Conservation (phyloP, 2,329 filamentous ascomycete species). For the Clarireedia hainanense region DNA sequence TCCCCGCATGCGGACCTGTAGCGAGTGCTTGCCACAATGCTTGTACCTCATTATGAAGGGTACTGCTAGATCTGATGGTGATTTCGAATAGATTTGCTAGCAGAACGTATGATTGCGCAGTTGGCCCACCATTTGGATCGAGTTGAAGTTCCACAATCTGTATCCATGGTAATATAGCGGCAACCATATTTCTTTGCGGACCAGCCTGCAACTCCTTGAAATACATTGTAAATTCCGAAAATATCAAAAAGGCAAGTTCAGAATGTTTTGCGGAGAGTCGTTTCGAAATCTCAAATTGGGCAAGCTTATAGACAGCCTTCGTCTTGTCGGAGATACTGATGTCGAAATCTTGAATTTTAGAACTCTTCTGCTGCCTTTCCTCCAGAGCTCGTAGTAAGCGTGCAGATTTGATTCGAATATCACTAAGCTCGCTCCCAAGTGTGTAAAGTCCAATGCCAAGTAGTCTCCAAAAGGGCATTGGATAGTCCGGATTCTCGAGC, state of each 20-base stretch:
- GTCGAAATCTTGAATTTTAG: slow-evolving; percentile 92
- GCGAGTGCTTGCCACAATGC: slow-evolving; percentile 95
- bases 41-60: slow-evolving; percentile 92
- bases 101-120: slow-evolving; percentile 86
- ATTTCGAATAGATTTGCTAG: slow-evolving; percentile 93
- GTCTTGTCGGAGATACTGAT: slow-evolving; percentile 99
- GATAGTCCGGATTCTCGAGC: slow-evolving; percentile 73
- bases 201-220: slow-evolving; percentile 81
- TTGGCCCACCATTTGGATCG: slow-evolving; percentile 85
- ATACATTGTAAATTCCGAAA: slow-evolving; percentile 89
- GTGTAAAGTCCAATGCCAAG: slow-evolving; percentile 85
- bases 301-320: slow-evolving; percentile 93
- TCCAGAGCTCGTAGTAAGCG: slow-evolving; percentile 75
- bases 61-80: slow-evolving; percentile 82
- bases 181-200: slow-evolving; percentile 87
- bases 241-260: slow-evolving; percentile 84
- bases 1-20: slow-evolving; percentile 84
- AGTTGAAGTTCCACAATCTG: slow-evolving; percentile 88
- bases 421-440: slow-evolving; percentile 82
- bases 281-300: slow-evolving; percentile 94
- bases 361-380: slow-evolving; percentile 73
- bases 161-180: slow-evolving; percentile 91
- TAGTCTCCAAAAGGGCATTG: slow-evolving; percentile 82
- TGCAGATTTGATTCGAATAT: slow-evolving; percentile 82
- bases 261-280: slow-evolving; percentile 81